phyloP scores from a whole-genome alignment of 208 protist genomes.

The Herpetomonas samuelpessoai region DNA sequence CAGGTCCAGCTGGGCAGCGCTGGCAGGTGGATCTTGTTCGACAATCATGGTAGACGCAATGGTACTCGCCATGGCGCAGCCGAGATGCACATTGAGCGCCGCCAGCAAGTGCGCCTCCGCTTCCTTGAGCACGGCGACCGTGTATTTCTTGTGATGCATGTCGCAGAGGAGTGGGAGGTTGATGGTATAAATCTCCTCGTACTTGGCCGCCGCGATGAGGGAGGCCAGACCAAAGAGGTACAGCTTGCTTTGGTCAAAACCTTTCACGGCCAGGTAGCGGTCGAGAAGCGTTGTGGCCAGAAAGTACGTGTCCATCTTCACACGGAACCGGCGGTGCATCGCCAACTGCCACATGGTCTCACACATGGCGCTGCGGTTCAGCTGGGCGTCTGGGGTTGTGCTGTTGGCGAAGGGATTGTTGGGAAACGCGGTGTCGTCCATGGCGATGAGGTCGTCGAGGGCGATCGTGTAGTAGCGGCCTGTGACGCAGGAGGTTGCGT shows the following conservation, averaged over 20 bases:
- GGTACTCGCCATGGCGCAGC: conserved; percentile 39
- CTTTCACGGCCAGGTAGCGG: conserved; percentile 68
- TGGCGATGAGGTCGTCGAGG: conserved; percentile 61
- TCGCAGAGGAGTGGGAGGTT: conserved; percentile 88
- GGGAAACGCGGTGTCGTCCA: conserved; percentile 35
- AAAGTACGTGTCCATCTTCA: conserved; percentile 77
- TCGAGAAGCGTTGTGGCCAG: conserved; percentile 72
- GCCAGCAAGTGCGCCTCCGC: conserved; percentile 48
- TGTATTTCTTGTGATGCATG: conserved; percentile 91
- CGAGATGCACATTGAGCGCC: conserved; percentile 42
- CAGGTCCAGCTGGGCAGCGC: conserved; percentile 36
- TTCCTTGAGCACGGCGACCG: conserved; percentile 37
- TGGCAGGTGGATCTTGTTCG: conserved; percentile 59
- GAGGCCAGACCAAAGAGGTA: conserved; percentile 79
- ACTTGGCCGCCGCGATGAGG: conserved; percentile 97
- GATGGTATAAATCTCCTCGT: conserved; percentile 97
- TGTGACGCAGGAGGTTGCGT: conserved; percentile 22
- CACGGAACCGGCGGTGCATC: conserved; percentile 20
- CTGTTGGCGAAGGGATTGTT: conserved; percentile 14
- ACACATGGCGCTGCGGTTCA: conserved; percentile 23
- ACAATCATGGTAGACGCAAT: conserved; percentile 50
- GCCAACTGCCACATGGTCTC: conserved; percentile 43
- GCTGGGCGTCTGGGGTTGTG: conserved; percentile 17
- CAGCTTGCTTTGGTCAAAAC: conserved; percentile 44
- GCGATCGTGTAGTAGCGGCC: conserved; percentile 46